Evolutionary conservation across 2,329 filamentous ascomycete species (phyloP).

Genomic region (Grosmannia huntii): DNA sequence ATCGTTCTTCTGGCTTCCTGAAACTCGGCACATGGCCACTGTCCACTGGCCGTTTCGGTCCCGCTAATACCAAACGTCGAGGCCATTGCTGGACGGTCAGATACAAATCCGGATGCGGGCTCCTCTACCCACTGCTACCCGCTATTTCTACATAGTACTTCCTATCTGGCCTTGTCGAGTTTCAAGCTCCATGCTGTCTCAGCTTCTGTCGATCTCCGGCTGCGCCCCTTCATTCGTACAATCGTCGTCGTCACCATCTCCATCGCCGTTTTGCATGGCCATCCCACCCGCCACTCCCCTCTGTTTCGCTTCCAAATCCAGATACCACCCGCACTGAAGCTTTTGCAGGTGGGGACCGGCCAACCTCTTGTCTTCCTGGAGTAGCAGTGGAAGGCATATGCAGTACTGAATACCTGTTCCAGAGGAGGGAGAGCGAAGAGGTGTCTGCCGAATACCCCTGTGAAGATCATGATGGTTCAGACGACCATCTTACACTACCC

Average conservation of each 20-base stretch:
- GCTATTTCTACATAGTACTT: background rate
- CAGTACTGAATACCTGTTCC: background rate
- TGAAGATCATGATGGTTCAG: conserved; percentile 26
- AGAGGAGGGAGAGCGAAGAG: background rate
- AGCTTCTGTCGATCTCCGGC: conserved; percentile 25
- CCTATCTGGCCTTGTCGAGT: conserved; percentile 14
- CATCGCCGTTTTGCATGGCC: background rate
- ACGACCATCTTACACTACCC: conserved; percentile 27
- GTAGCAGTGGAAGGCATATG: background rate
- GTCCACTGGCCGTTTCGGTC: background rate
- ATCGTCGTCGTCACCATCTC: conserved; percentile 4
- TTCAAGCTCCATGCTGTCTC: conserved; percentile 29
- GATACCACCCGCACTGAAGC: background rate
- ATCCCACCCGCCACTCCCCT: background rate
- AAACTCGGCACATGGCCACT: background rate
- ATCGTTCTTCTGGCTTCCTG: background rate
- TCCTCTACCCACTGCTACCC: background rate
- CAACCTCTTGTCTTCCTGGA: background rate
- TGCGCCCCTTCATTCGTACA: conserved; percentile 17
- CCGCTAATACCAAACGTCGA: background rate
- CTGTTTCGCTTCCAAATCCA: background rate
- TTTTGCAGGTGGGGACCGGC: background rate
- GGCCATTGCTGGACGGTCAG: background rate
- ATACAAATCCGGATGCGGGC: background rate
- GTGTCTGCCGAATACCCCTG: conserved; percentile 15